A percentile compares a stretch with the other conserved stretches of the same genome.
Conservation (phyloP, 169 alveolate species). For the Amoebophrya sp. region DNA sequence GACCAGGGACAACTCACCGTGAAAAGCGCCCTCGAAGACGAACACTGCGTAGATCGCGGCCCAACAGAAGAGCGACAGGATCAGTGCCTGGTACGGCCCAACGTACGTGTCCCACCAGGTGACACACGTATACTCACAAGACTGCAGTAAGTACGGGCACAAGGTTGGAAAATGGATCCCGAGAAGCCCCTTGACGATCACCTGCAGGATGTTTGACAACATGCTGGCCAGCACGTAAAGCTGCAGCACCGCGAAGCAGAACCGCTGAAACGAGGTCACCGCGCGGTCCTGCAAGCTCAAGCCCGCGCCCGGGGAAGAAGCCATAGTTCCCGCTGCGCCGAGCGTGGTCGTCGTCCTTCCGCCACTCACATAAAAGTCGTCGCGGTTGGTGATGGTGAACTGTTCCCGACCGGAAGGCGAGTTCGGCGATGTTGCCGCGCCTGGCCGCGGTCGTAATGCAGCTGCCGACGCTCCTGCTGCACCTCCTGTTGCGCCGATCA, state of each 20-base stretch:
- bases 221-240: not conserved
- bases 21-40: conserved; percentile 11
- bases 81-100: not conserved
- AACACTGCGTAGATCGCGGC: not conserved
- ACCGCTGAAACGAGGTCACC: conserved; percentile 10
- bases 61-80: not conserved
- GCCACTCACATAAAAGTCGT: too few species aligned
- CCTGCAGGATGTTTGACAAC: not conserved
- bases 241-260: not conserved
- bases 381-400: too few species aligned
- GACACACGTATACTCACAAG: not conserved
- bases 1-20: not conserved
- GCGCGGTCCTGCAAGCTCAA: too few species aligned
- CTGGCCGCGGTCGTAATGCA: too few species aligned
- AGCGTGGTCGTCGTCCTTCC: too few species aligned
- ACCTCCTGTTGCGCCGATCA: too few species aligned
- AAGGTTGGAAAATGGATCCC: conserved; percentile 1
- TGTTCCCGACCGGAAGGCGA: too few species aligned
- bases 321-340: too few species aligned
- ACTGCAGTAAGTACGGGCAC: not conserved
- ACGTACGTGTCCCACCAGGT: not conserved
- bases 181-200: not conserved
- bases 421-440: too few species aligned
- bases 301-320: too few species aligned
- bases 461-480: too few species aligned